Base-by-base conservation (phyloP, 768 basidiomycete species). In the Calocybe gangraenosa region DNA sequence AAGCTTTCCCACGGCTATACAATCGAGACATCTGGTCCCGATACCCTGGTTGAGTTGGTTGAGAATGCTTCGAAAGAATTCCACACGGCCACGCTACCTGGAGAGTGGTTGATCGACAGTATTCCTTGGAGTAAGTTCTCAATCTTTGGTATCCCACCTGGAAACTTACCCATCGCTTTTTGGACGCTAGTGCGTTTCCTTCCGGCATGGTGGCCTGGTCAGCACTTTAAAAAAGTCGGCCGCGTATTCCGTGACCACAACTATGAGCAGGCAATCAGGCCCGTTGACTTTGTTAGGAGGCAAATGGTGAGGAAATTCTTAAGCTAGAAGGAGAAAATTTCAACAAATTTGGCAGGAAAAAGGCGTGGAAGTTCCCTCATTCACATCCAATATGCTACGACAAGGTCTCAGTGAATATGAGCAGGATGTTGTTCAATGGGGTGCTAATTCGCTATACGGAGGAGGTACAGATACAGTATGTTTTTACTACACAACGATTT, bases 191-290 rank as follows among this genome's bases (percentile, higher is more conserved):
- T 54, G 49, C 49, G 49, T 4, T 54, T 44, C 31, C 36, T 54
- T 18, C 53, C 53, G 7, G 40, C 38, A 40, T 54, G 53, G 53
- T 54, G 42, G 42, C 53, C 53, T 8, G 53, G 53, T 14, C 17
- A 54, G 15, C 49, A 54, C 18, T 54, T 54, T 49, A 54, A 54
- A 44, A 54, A 54, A 32, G 47, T 54, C 22, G 53, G 49, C 21
- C 18, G 25, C 11, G 41, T 42, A 17, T 46, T 48, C 43, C 37
- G 41, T 2, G 53, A 50, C 23, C 53, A 54, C 20, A 50, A 54
- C 23, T 43, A 48, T 13, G 53, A 54, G 31, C 53, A 54, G 17
- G 53, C 47, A 5, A n/a, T 46, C 19, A 42, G 53, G 13, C 53
- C 53, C 11, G 53, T 54, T 3, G 53, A 50, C 5, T 54, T 54